These are phyloP conservation scores for Gonapodya prolifera DNA, from an alignment of 192 early-diverging fungal genomes.

Conservation along the genomic window DNA sequence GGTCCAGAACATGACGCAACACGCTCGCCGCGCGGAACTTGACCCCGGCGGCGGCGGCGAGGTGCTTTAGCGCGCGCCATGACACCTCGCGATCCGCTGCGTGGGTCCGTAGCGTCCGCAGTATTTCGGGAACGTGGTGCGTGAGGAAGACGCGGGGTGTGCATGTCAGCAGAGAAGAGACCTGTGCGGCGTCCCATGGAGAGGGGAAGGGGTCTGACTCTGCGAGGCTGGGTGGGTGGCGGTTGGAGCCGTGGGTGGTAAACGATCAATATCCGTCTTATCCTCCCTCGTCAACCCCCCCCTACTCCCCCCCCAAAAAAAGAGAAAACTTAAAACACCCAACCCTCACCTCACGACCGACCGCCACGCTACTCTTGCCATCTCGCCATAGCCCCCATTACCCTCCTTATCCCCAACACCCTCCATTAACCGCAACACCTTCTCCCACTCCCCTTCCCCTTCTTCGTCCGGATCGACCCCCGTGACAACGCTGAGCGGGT, in stretches of 20 bases:
- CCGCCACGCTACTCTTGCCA: background rate
- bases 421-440: background rate
- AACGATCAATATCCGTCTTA: no score
- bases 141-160: background rate
- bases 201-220: background rate
- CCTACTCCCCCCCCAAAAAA: no score
- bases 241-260: no score
- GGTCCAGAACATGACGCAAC: background rate
- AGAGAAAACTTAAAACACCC: no score
- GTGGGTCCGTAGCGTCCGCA: background rate
- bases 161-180: background rate
- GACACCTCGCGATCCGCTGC: background rate
- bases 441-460: background rate
- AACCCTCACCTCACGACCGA: background rate
- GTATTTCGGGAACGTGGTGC: background rate
- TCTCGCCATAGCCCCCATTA: background rate
- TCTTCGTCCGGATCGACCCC: slow-evolving; percentile 17
- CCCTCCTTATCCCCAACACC: background rate
- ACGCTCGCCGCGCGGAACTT: background rate
- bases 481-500: slow-evolving; percentile 62
- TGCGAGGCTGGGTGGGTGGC: background rate
- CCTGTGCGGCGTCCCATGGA: background rate
- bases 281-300: no score
- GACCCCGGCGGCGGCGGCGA: background rate
- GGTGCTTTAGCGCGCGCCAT: background rate